These are phyloP conservation scores for Penicillium sp. DNA, from an alignment of 2,329 filamentous ascomycete species.

Conservation along the genomic window DNA sequence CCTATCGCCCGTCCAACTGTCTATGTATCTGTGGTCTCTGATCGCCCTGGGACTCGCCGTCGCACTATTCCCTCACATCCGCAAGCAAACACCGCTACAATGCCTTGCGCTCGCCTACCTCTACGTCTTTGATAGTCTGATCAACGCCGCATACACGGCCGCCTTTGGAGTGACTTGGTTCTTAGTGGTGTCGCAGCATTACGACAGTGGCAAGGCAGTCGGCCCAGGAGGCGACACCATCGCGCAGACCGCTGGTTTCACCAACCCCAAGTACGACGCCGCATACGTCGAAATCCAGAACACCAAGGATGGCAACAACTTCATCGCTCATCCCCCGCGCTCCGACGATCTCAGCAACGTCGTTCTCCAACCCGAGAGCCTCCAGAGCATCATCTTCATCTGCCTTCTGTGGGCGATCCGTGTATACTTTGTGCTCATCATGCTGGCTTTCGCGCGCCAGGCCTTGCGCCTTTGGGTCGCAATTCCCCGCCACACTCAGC, in stretches of 20 bases:
- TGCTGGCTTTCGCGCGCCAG: conserved; percentile 79
- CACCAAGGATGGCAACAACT: conserved; percentile 45
- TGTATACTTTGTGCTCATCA: conserved; percentile 79
- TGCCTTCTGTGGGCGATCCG: conserved; percentile 71
- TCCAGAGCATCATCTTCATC: conserved; percentile 78
- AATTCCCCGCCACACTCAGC: conserved; percentile 39
- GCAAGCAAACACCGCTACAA: conserved; percentile 74
- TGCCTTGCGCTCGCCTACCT: conserved; percentile 81
- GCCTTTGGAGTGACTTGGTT: conserved; percentile 87
- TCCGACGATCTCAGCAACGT: conserved; percentile 60
- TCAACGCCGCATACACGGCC: conserved; percentile 80
- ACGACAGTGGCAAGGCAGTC: conserved; percentile 47
- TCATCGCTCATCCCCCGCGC: conserved; percentile 49
- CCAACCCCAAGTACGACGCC: conserved; percentile 62
- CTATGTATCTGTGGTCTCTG: conserved; percentile 89
- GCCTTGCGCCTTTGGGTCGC: conserved; percentile 66
- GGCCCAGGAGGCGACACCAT: conserved; percentile 59
- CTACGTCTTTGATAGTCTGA: conserved; percentile 77
- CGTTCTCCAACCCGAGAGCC: conserved; percentile 65
- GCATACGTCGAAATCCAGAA: conserved; percentile 56
- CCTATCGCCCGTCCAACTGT: conserved; percentile 79
- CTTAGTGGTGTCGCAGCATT: conserved; percentile 65
- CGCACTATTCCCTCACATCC: conserved; percentile 76
- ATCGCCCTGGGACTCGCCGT: conserved; percentile 67
- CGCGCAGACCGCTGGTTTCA: conserved; percentile 65